Evolutionary conservation across 805 yeast species (phyloP).

Genomic region (Pichia ethanolica): DNA sequence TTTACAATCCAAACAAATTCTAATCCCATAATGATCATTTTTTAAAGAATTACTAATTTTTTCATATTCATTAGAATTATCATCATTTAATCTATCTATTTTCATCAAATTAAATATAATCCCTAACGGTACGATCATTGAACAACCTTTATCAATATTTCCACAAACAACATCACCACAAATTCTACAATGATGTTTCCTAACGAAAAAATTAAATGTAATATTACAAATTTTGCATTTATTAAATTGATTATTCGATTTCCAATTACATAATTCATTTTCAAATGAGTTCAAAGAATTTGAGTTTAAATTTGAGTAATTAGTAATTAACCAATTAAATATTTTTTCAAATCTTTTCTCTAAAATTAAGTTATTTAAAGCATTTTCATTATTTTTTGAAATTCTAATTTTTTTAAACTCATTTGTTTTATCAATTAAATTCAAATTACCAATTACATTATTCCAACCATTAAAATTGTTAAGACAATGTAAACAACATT

Average conservation of each 20-base stretch:
- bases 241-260: constrained; percentile 33
- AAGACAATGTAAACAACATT: constrained; percentile 64
- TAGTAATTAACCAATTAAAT: constrained; percentile 52
- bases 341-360: constrained; percentile 38
- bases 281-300: constrained; percentile 26
- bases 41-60: neutral
- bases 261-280: constrained; percentile 57
- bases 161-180: constrained; percentile 86
- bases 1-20: constrained; percentile 70
- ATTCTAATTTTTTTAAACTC: constrained; percentile 33
- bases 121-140: constrained; percentile 57
- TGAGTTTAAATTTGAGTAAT: constrained; percentile 4
- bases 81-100: neutral
- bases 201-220: constrained; percentile 41
- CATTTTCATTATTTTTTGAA: constrained; percentile 31
- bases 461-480: constrained; percentile 44
- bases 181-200: constrained; percentile 88
- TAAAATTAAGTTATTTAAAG: constrained; percentile 31
- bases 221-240: constrained; percentile 60
- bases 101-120: constrained; percentile 32
- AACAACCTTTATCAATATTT: constrained; percentile 53
- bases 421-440: constrained; percentile 10
- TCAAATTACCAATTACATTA: constrained; percentile 32
- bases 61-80: constrained; percentile 9
- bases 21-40: constrained; percentile 28